Evolutionary conservation across 495 filamentous ascomycete species (phyloP).

Genomic region (Aspergillus olivimuriae): DNA sequence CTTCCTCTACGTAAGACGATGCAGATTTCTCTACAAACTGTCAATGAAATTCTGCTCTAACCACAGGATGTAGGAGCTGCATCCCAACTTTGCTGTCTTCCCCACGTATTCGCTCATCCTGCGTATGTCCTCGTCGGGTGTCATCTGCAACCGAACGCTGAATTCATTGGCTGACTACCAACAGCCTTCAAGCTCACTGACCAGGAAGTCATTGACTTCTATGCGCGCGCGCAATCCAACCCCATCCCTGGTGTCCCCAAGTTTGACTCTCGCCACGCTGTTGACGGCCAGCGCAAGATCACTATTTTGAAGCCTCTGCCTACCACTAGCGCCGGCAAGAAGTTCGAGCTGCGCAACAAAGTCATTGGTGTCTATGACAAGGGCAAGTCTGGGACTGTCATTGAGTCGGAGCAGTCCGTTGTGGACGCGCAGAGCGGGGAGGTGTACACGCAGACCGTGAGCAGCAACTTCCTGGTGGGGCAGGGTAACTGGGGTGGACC

Average conservation of each 20-base stretch:
- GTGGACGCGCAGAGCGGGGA: conserved; percentile 65
- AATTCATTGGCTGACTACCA: neutral
- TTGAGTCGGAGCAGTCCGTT: conserved; percentile 71
- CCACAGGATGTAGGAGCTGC: conserved; percentile 54
- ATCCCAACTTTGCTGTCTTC: conserved; percentile 76
- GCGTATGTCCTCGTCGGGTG: conserved; percentile 39
- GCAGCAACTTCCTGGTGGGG: conserved; percentile 69
- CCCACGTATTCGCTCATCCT: conserved; percentile 82
- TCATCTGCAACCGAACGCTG: neutral
- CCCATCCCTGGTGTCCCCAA: conserved; percentile 70
- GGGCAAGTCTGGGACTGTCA: conserved; percentile 72
- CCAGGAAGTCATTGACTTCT: conserved; percentile 80
- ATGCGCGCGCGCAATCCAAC: conserved; percentile 49
- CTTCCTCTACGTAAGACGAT: conserved; percentile 69
- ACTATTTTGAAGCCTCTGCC: conserved; percentile 73
- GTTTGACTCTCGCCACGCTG: conserved; percentile 64
- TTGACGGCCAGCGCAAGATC: conserved; percentile 79
- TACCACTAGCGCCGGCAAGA: conserved; percentile 59
- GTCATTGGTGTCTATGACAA: conserved; percentile 88
- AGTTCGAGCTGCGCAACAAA: conserved; percentile 70
- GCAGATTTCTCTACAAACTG: neutral
- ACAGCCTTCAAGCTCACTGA: conserved; percentile 72
- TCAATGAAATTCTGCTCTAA: neutral
- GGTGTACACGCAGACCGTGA: conserved; percentile 61
- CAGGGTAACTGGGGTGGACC: conserved; percentile 86